Evolutionary conservation across 805 yeast species (phyloP).

Genomic region (Saturnispora silvae): DNA sequence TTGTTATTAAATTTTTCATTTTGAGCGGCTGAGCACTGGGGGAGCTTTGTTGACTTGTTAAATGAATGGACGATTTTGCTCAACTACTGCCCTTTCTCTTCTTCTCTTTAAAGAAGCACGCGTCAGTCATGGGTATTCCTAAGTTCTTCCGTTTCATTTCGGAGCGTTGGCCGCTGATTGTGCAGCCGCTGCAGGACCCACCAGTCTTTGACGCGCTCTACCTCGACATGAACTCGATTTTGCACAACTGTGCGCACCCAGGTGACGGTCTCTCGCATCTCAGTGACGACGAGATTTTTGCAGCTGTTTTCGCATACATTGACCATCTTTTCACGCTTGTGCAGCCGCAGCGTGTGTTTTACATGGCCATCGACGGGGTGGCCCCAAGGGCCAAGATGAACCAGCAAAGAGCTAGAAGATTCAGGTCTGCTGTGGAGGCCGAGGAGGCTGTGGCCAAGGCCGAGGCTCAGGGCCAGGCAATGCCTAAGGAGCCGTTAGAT

Average conservation of each 20-base stretch:
- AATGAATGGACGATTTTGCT: too few species aligned
- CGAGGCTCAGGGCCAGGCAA: conserved; percentile 53
- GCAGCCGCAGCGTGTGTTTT: conserved; percentile 75
- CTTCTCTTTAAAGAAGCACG: too few species aligned
- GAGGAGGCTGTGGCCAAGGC: conserved; percentile 72
- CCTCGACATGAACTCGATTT: conserved; percentile 94
- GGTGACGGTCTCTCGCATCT: conserved; percentile 52
- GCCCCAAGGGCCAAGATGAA: conserved; percentile 99
- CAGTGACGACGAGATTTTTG: conserved; percentile 85
- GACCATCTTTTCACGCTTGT: conserved; percentile 87
- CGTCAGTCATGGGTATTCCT: conserved; percentile 89
- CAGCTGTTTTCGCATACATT: conserved; percentile 86
- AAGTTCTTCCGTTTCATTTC: conserved; percentile 94
- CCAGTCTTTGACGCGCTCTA: conserved; percentile 88
- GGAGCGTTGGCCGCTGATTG: conserved; percentile 96
- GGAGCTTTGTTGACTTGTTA: too few species aligned
- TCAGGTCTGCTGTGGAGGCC: conserved; percentile 88
- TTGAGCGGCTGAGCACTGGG: too few species aligned
- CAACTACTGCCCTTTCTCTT: too few species aligned
- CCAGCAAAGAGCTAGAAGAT: conserved; percentile 93
- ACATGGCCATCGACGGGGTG: conserved; percentile 97
- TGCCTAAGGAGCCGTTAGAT: conserved; percentile 84
- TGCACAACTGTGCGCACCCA: conserved; percentile 88
- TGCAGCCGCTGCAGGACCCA: conserved; percentile 70
- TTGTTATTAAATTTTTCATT: too few species aligned